Evolutionary conservation across 2,329 filamentous ascomycete species (phyloP), one percentile per base, ranked within the genome.

Genomic region (Diaporthe vexans): DNA sequence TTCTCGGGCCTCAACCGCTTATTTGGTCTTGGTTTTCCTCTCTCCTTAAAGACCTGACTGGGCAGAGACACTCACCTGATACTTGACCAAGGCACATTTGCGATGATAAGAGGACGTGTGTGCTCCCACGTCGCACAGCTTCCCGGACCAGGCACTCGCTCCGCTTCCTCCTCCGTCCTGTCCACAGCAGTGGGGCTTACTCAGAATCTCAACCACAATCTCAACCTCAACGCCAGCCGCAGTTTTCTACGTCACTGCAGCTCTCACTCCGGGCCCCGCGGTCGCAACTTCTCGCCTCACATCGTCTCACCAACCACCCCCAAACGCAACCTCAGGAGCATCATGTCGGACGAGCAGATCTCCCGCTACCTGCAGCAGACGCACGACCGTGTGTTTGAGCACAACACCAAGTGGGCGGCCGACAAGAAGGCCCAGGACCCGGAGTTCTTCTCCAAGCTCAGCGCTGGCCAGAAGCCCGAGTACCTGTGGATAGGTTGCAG

Each of bases 401-500:
- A 91, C 86, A 94, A 94, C 85, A 85, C 86, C 76, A 85, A 86
- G 72, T 94, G 92, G 92, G 92, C 91, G 17, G 86, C 86, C 61
- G 83, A 89, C 76, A 91, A 92, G 85, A 83, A 79, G 77, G 81
- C 83, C 76, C 85, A 86, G 75, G 91, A 94, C 83, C 91, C 91
- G 5, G 85, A 88, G 13, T 94, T 91, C 85, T 94, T 94, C 82
- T 82, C 83, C 69, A 89, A 91, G 81, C 87, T 94, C 76, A 84
- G 87, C 26, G 88, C 88, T 11, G 92, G 92, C 59, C 92, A 94
- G 84, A 85, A 84, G 21, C 92, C 92, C 72, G 91, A 94, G 79
- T 94, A 94, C 83, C 89, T 94, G 71, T 98, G 95, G 94, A 94
- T 98, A 81, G 95, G 95, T 65, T 98, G 95, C 88, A 93, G 93